Base-by-base conservation (phyloP, 257 asterid species). In the Nicotiana undulata region DNA sequence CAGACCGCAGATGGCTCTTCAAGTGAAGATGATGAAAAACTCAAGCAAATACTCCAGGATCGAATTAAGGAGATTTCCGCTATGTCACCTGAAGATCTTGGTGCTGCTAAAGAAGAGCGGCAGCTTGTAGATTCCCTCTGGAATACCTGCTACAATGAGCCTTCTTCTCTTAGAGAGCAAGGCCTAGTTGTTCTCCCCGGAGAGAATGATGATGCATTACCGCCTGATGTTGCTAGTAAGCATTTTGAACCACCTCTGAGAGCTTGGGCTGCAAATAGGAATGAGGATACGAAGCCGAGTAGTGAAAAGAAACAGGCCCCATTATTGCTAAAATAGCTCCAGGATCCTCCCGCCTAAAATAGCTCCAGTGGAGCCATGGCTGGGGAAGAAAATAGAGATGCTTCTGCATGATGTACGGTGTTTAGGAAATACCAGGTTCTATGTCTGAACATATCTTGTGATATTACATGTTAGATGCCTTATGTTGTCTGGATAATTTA, bases 181-280 rank as follows among this genome's bases (percentile, higher is more conserved):
- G 99, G 98, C 20, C 91, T 92, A 46, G 90, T 94, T 53, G 82
- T 84, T 80, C 90, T 90, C 79, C 94, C 92, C 0, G 99, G 97
- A 4, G 99, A 95, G 67, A 98, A 96, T 80, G 94, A 96, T 81
- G 94, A 96, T 81, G 94, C 82, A 28, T 94, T 86, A 11, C 94
- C 98, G 0, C 99, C 98, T 0, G 98, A 96, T 79, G 93, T 96
- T 16, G 98, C 96, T 10, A 86, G 98, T 84, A 86, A 86, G 88
- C 90, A 89, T 80, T 93, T 95, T 63, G 87, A 93, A 80, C 94
- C 97, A 0, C 96, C 97, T 24, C 91, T 95, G 11, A 82, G 98
- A 79, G 97, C 97, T 76, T 90, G 88, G 92, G 94, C 97, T 67
- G 95, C 95, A 0, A 88, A 91, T 34, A 80, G 89, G 46, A 85